Evolutionary conservation across 2,329 filamentous ascomycete genomes (phyloP), one percentile per base, ranked within the genome.

Genomic region (Verticillium albo-atrum): DNA sequence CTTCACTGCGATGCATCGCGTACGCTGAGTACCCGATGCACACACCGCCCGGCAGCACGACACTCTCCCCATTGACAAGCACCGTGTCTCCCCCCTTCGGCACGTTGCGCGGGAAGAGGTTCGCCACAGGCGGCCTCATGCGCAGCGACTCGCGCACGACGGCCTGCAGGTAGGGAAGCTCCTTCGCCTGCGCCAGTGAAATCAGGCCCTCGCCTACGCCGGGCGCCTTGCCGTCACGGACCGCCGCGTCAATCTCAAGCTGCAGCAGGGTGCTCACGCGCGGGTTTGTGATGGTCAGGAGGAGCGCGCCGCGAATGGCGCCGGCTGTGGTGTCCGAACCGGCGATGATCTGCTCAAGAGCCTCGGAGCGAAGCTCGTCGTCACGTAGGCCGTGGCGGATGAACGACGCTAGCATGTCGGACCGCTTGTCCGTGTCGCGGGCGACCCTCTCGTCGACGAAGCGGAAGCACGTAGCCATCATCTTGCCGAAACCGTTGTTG

Each of bases 1-100:
- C 77, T 3, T 76, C 74, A 9, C 82, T 75, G 0, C 82, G 79
- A 64, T 88, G 85, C n/a, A 89, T 71, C 0, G 86, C 82, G 80
- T 82, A 87, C 0, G 84, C 77, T 61, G 81, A 86, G 69, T 81
- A 84, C 7, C 84, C 84, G 2, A 87, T 79, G 58, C 85, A 82
- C 1, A 82, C 82, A 2, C 83, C 83, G 2, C 79, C 83, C 0
- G 81, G 80, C 4, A 88, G 58, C 50, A 61, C 65, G n/a, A 67
- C 54, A 0, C 63, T 65, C 28, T 66, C 62, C 2, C 72, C 59
- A 4, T 60, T 57, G 0, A 65, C 50, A 1, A 59, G 59, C 1
- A 62, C 52, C 1, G 52, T 58, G 10, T 62, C 61, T 1, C 69
- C 70, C 4, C 60, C 64, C 3, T 55, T 26, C 0, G 68, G 64